Base-by-base conservation (phyloP, 2,329 filamentous ascomycete species). In the Davidsoniella australis region DNA sequence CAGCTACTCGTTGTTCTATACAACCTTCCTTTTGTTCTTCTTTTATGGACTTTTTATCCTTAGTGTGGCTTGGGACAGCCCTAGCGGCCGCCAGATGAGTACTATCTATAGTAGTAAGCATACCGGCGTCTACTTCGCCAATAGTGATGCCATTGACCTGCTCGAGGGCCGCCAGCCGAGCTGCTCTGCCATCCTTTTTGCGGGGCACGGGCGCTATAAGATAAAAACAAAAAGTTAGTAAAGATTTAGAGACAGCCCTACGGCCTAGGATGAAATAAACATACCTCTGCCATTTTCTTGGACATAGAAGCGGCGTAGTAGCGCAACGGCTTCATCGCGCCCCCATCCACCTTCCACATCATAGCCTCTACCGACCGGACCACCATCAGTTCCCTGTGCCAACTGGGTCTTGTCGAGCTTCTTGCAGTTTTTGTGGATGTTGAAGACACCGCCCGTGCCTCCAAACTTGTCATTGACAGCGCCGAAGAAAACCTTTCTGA, bases 391-490 rank as follows among this genome's bases (percentile, higher is more conserved):
- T 50, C 50, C 50, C 41, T 51, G 47, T 18, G 45, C 48, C 41
- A 48, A 45, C 26, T 53, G 48, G 36, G 48, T 43, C 24, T 41
- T 41, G 42, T 49, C 45, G 10, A 53, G 49, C 38, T 53, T 51
- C n/a, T 53, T 41, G 41, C 45, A 46, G 36, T 55, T 55, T 33
- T 54, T 51, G 63, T 96, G 87, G 48, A 96, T 78, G 56, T 80
- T 82, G 61, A 98, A 78, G 12, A 98, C 91, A 48, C 93, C 89
- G 1, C 91, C 91, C 14, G 87, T 94, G 29, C 93, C 91, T 6
- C 91, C 91, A 66, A 98, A 98, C 51, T 93, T 85, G 67, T 98
- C 91, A 63, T 98, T 98, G 58, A 84, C 78, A 53, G 88, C 94
- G 4, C 91, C 93, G 63, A 91, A 98, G 64, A 89, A 96, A 29